phyloP scores from a whole-genome alignment of 148 eudicot species.

The Cornus controversa region DNA sequence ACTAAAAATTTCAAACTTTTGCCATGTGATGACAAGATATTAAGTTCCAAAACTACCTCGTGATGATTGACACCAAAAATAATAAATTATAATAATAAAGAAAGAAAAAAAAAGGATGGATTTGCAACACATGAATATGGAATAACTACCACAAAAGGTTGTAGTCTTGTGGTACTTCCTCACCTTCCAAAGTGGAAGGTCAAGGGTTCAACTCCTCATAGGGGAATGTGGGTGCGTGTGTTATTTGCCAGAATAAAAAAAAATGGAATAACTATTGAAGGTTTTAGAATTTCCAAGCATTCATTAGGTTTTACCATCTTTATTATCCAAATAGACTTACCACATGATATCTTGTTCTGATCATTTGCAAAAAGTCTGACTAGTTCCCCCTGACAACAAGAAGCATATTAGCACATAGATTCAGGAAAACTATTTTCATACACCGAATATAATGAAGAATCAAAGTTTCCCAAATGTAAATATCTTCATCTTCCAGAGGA shows the following conservation, averaged over 20 bases:
- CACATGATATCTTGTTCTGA: conserved; percentile 83
- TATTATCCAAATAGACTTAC: conserved; percentile 39
- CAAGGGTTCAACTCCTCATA: no score
- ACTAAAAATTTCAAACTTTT: background rate
- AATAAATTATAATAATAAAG: no score
- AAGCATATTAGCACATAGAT: conserved; percentile 6
- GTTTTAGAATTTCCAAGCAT: background rate
- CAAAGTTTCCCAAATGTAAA: background rate
- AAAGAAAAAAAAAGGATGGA: no score
- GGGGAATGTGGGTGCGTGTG: no score
- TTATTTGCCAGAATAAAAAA: background rate
- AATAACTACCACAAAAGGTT: no score
- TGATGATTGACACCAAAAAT: no score
- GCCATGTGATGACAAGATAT: background rate
- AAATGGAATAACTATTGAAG: background rate
- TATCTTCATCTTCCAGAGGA: background rate
- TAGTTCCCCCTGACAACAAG: conserved; percentile 62
- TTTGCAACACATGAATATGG: no score
- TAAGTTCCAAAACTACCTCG: no score
- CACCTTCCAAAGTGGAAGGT: no score
- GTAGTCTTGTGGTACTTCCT: no score
- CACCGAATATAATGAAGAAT: background rate
- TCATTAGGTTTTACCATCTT: background rate
- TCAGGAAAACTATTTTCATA: conserved; percentile 10
- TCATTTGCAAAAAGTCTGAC: conserved; percentile 81